phyloP scores from a whole-genome alignment of 2,329 filamentous ascomycete genomes.

The Colletotrichum abscissum region DNA sequence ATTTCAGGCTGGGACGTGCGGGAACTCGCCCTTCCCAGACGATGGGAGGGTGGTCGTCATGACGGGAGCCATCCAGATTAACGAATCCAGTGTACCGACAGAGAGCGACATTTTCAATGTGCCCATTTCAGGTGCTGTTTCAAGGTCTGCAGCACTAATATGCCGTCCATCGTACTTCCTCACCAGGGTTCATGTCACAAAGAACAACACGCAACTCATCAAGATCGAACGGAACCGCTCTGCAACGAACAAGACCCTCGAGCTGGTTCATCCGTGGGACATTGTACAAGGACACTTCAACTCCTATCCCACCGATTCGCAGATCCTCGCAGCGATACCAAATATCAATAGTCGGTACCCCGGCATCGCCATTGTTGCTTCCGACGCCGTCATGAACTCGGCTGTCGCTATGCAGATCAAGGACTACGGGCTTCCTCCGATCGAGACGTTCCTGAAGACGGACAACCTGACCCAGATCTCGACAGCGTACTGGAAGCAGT shows the following conservation, averaged over 20 bases:
- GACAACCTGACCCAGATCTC: conserved; percentile 41
- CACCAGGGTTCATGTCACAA: conserved; percentile 38
- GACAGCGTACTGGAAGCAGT: conserved; percentile 47
- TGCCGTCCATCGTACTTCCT: conserved; percentile 43
- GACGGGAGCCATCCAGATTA: conserved; percentile 38
- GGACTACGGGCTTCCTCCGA: conserved; percentile 35
- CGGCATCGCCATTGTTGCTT: conserved; percentile 40
- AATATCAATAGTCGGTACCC: conserved; percentile 38
- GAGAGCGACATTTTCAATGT: conserved; percentile 22
- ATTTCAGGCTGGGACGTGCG: conserved; percentile 39
- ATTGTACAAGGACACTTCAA: conserved; percentile 41
- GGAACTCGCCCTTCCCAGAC: conserved; percentile 29
- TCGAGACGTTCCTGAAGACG: conserved; percentile 41
- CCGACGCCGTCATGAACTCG: conserved; percentile 47
- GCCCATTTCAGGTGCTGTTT: conserved; percentile 36
- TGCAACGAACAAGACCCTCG: conserved; percentile 29
- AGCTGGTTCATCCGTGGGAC: conserved; percentile 40
- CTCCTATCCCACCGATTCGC: conserved; percentile 36
- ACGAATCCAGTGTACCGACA: conserved; percentile 16
- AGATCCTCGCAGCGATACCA: conserved; percentile 21
- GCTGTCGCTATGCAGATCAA: conserved; percentile 43
- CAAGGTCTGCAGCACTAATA: conserved; percentile 41
- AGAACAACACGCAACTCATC: conserved; percentile 38
- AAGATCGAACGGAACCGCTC: conserved; percentile 27
- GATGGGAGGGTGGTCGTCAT: conserved; percentile 41